These are phyloP conservation scores for Naganishia friedmannii DNA, from an alignment of 768 basidiomycete species.

Conservation along the genomic window DNA sequence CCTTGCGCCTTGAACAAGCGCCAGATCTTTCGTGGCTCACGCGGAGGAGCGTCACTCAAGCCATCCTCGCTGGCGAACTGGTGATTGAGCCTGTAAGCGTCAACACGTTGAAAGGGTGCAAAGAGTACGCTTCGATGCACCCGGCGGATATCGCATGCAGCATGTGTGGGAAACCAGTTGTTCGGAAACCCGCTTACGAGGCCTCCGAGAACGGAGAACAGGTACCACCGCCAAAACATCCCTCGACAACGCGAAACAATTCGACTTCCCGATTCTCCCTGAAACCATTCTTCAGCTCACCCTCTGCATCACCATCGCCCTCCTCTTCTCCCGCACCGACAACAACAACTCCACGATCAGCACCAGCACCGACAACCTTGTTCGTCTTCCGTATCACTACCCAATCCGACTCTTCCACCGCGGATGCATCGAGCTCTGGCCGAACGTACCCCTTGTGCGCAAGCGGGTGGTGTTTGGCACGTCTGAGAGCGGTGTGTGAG, in stretches of 20 bases:
- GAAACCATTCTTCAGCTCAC: conserved; percentile 52
- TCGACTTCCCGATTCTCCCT: conserved; percentile 51
- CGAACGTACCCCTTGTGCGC: conserved; percentile 71
- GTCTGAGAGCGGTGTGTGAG: conserved; percentile 80
- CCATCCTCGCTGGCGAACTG: conserved; percentile 82
- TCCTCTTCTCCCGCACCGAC: conserved; percentile 37
- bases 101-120: conserved; percentile 61
- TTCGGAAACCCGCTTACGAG: conserved; percentile 52
- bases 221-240: conserved; percentile 59
- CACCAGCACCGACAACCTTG: conserved; percentile 33
- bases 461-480: conserved; percentile 78
- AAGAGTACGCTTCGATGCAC: conserved; percentile 52
- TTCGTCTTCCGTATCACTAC: conserved; percentile 52
- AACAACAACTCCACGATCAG: conserved; percentile 40
- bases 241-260: conserved; percentile 32
- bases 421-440: not conserved
- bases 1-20: conserved; percentile 86
- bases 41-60: conserved; percentile 73
- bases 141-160: conserved; percentile 66
- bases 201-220: conserved; percentile 20
- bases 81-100: conserved; percentile 80
- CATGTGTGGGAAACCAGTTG: conserved; percentile 65
- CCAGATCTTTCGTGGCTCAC: conserved; percentile 93
- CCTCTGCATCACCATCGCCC: conserved; percentile 45
- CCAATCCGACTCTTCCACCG: not conserved